phyloP scores from a whole-genome alignment of 176 grass and related monocot species.

The Zea luxurians region DNA sequence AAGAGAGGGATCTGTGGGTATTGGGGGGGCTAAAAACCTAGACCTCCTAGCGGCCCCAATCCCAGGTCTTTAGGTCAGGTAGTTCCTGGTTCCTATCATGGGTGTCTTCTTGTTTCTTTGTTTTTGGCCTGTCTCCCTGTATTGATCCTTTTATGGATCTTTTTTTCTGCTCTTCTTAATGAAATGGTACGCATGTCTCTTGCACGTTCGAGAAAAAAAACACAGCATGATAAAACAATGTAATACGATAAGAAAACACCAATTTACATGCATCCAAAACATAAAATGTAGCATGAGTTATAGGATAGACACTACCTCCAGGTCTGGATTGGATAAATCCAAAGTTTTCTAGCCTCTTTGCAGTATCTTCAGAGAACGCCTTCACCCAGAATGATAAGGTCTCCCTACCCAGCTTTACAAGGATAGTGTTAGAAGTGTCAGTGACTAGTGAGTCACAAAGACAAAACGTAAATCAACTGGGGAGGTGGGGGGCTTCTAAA shows the following conservation, averaged over 20 bases:
- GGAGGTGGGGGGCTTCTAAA: not conserved
- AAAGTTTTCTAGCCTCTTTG: constrained; percentile 94
- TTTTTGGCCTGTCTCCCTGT: too few species aligned
- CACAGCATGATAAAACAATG: constrained; percentile 21
- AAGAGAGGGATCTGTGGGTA: too few species aligned
- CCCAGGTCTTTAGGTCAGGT: too few species aligned
- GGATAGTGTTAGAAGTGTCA: constrained; percentile 31
- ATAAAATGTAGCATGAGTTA: constrained; percentile 15
- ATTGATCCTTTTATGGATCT: too few species aligned
- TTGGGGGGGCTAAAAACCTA: too few species aligned
- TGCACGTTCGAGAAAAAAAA: not conserved
- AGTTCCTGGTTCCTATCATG: too few species aligned
- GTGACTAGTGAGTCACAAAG: constrained; percentile 31
- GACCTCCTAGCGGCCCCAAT: too few species aligned
- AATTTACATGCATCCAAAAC: constrained; percentile 25
- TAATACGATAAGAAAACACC: constrained; percentile 11
- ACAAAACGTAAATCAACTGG: constrained; percentile 12
- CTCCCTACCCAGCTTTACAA: constrained; percentile 92
- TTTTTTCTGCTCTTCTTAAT: too few species aligned
- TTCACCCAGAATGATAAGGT: constrained; percentile 99
- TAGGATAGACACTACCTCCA: constrained; percentile 70
- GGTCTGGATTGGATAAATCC: constrained; percentile 99
- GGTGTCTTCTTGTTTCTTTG: too few species aligned
- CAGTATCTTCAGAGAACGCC: constrained; percentile 98
- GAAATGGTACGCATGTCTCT: too few species aligned